These are phyloP conservation scores for Mortierella sp. DNA, from an alignment of 371 early-diverging fungal species.

Conservation along the genomic window DNA sequence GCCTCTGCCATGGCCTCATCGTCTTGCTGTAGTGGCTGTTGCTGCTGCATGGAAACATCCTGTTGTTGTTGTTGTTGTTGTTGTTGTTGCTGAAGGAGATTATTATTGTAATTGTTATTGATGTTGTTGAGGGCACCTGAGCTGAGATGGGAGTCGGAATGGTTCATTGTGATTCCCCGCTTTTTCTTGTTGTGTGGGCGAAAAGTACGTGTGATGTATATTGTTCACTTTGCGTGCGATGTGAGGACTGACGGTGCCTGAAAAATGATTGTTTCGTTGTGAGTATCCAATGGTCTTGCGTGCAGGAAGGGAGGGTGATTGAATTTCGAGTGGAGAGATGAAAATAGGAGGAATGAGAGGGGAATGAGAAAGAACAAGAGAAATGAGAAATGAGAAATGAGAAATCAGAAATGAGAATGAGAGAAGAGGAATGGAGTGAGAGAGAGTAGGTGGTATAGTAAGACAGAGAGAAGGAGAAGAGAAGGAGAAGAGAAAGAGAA, in stretches of 20 bases:
- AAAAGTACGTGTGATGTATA: background rate
- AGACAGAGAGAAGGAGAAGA: no score
- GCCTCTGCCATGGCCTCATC: slow-evolving; percentile 53
- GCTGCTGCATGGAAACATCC: slow-evolving; percentile 1
- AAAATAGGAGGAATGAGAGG: background rate
- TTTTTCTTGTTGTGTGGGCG: background rate
- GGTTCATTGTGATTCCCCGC: background rate
- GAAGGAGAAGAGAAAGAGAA: background rate
- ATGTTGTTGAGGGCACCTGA: background rate
- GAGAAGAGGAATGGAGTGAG: background rate
- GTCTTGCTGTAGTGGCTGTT: slow-evolving; percentile 17
- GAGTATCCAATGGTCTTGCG: background rate
- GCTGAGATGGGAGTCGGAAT: background rate
- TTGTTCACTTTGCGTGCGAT: background rate
- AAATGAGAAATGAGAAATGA: background rate
- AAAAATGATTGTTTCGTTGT: background rate
- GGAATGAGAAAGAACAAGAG: background rate
- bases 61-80: background rate
- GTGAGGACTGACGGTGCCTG: background rate
- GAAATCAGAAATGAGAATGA: background rate
- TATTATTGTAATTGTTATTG: background rate
- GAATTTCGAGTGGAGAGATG: background rate
- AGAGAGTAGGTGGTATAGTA: no score
- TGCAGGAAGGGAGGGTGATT: background rate
- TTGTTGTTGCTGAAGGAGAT: slow-evolving; percentile 1